These are phyloP conservation scores for Amorphotheca resinae DNA, from an alignment of 495 filamentous ascomycete species.

Conservation along the genomic window DNA sequence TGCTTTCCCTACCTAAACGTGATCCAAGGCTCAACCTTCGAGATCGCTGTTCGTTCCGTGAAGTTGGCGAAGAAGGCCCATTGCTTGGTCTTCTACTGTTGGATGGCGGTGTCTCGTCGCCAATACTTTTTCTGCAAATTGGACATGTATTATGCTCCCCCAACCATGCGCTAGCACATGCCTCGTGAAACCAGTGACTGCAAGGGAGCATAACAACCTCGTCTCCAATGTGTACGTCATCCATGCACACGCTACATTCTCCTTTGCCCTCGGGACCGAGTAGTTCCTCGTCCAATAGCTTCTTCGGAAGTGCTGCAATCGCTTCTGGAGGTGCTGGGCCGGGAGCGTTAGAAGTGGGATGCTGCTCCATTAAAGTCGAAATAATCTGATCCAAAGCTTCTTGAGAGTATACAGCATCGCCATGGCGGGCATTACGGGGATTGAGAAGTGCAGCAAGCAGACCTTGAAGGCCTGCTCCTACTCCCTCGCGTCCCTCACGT, in stretches of 20 bases:
- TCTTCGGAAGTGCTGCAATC: slow-evolving; percentile 62
- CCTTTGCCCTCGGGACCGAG: slow-evolving; percentile 40
- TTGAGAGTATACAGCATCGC: slow-evolving; percentile 86
- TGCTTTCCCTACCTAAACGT: slow-evolving; percentile 1
- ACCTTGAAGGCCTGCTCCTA: slow-evolving; percentile 16
- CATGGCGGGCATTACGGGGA: slow-evolving; percentile 41
- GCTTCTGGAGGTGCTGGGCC: slow-evolving; percentile 66
- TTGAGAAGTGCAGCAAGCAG: slow-evolving; percentile 44
- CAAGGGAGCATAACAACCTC: slow-evolving; percentile 76
- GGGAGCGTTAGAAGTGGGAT: slow-evolving; percentile 59
- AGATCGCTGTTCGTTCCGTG: slow-evolving; percentile 6
- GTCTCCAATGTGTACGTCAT: slow-evolving; percentile 59
- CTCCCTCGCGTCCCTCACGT: slow-evolving; percentile 1
- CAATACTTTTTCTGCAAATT: slow-evolving; percentile 70
- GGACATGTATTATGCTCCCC: slow-evolving; percentile 84
- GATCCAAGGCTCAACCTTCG: slow-evolving; percentile 14
- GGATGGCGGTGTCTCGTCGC: slow-evolving; percentile 16
- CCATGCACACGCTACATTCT: slow-evolving; percentile 53
- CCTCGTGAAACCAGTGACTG: slow-evolving; percentile 80
- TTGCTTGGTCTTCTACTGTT: slow-evolving; percentile 7
- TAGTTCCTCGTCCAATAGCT: slow-evolving; percentile 51
- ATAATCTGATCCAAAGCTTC: slow-evolving; percentile 86
- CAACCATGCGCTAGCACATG: slow-evolving; percentile 69
- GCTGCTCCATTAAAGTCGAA: slow-evolving; percentile 74
- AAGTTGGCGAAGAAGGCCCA: slow-evolving; percentile 4